Conservation (phyloP, 75 land plant genomes). For the Ceratopteris richardii region DNA sequence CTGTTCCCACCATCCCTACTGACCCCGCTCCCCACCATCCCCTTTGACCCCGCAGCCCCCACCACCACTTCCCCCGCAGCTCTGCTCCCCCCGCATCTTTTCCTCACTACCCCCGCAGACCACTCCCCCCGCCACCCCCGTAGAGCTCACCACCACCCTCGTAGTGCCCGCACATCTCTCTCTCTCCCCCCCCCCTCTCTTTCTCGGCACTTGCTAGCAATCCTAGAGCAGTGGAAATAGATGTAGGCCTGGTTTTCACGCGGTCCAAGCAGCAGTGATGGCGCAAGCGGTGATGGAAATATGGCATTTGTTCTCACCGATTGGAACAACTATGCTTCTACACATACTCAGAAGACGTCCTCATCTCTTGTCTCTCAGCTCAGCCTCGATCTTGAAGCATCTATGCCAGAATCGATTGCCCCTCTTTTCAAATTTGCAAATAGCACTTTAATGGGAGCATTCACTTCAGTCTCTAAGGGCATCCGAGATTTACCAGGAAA, state of each 20-base stretch:
- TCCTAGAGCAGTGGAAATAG: constrained; percentile 15
- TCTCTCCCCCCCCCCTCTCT: too few relatives aligned
- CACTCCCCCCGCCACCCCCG: too few relatives aligned
- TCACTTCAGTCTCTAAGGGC: constrained; percentile 79
- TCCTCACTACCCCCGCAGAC: too few relatives aligned
- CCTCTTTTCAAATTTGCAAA: constrained; percentile 53
- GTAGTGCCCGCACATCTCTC: too few relatives aligned
- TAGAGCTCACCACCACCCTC: too few relatives aligned
- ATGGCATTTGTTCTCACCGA: constrained; percentile 67
- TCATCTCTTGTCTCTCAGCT: constrained; percentile 7
- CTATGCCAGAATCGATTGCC: constrained; percentile 43
- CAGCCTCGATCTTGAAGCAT: constrained; percentile 73
- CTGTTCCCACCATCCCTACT: too few relatives aligned
- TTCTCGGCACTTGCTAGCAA: too few relatives aligned
- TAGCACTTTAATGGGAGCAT: constrained; percentile 60
- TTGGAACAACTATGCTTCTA: constrained; percentile 82
- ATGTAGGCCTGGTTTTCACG: constrained; percentile 63
- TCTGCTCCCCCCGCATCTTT: too few relatives aligned
- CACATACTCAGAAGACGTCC: constrained; percentile 27
- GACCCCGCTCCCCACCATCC: too few relatives aligned
- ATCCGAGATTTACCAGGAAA: constrained; percentile 79
- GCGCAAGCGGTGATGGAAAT: neutral
- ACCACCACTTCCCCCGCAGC: too few relatives aligned
- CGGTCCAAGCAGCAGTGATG: constrained; percentile 23
- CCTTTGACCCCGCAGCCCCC: too few relatives aligned